Evolutionary conservation across 768 basidiomycete genomes (phyloP).

Genomic region (Zangia roseola): DNA sequence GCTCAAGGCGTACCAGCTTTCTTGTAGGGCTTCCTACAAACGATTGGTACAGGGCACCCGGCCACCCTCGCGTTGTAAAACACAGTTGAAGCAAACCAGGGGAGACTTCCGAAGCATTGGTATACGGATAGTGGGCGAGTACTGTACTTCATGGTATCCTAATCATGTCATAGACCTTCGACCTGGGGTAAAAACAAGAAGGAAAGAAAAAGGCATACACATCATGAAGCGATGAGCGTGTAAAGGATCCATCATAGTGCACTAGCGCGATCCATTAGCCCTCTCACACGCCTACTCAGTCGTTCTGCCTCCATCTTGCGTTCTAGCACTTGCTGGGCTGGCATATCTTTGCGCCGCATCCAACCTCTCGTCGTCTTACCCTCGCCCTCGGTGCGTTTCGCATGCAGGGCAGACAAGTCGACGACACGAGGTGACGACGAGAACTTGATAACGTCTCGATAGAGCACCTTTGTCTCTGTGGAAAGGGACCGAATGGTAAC

Average conservation of each 20-base stretch:
- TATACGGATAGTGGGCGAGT: too few species aligned
- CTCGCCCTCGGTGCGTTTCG: conserved; percentile 49
- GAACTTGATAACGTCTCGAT: conserved; percentile 85
- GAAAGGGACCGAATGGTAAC: conserved; percentile 64
- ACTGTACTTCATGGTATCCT: not conserved
- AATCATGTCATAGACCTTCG: not conserved
- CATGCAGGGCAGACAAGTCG: conserved; percentile 67
- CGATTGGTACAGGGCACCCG: too few species aligned
- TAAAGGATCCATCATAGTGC: conserved; percentile 6
- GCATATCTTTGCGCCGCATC: conserved; percentile 78
- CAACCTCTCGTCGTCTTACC: conserved; percentile 54
- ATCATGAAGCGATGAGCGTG: too few species aligned
- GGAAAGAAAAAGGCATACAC: too few species aligned
- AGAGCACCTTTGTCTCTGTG: conserved; percentile 82
- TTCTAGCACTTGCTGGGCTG: conserved; percentile 79
- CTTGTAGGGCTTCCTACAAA: too few species aligned
- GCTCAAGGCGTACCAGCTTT: too few species aligned
- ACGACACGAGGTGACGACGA: conserved; percentile 83
- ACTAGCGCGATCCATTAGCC: conserved; percentile 65
- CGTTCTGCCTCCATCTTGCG: conserved; percentile 74
- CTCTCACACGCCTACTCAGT: conserved; percentile 66
- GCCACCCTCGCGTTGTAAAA: too few species aligned
- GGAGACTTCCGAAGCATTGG: too few species aligned
- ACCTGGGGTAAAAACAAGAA: not conserved
- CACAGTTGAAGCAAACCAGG: too few species aligned